Conservation (phyloP, 768 basidiomycete species). For the Daedaleopsis sinensis region DNA sequence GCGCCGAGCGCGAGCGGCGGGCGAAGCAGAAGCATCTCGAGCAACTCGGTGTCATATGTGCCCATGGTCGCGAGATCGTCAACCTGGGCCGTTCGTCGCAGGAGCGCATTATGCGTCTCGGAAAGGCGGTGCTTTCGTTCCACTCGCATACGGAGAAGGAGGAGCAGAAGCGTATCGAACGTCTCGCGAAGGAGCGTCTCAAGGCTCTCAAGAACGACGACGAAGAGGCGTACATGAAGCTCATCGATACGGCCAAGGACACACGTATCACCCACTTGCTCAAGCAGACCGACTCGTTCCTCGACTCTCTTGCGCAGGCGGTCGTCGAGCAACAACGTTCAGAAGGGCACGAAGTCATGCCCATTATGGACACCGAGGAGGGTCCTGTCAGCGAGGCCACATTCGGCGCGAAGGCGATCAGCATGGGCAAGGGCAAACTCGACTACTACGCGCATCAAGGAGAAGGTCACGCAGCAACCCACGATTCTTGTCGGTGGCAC, state of each 20-base stretch:
- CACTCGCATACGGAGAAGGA: constrained; percentile 94
- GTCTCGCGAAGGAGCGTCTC: constrained; percentile 95
- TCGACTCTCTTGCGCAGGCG: constrained; percentile 93
- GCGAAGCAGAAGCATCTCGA: constrained; percentile 97
- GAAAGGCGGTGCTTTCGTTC: constrained; percentile 79
- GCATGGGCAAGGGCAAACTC: constrained; percentile 76
- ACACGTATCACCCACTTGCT: constrained; percentile 97
- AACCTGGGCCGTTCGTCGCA: constrained; percentile 62
- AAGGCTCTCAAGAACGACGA: constrained; percentile 97
- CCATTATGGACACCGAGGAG: constrained; percentile 61
- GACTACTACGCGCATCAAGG: constrained; percentile 96
- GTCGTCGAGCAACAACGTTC: constrained; percentile 92
- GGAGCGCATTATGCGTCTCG: constrained; percentile 60
- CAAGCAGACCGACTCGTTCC: constrained; percentile 90
- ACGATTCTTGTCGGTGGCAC: constrained; percentile 80
- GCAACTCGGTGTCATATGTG: constrained; percentile 84
- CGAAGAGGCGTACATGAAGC: constrained; percentile 99
- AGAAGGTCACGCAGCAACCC: constrained; percentile 80
- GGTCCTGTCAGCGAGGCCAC: constrained; percentile 84
- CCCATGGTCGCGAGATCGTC: constrained; percentile 78
- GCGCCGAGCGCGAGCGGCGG: constrained; percentile 87
- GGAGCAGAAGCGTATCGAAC: constrained; percentile 95
- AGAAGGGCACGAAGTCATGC: constrained; percentile 40
- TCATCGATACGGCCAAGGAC: constrained; percentile 98
- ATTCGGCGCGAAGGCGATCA: constrained; percentile 79